Conservation (phyloP, 257 asterid species). For the Forsythia suspensa region DNA sequence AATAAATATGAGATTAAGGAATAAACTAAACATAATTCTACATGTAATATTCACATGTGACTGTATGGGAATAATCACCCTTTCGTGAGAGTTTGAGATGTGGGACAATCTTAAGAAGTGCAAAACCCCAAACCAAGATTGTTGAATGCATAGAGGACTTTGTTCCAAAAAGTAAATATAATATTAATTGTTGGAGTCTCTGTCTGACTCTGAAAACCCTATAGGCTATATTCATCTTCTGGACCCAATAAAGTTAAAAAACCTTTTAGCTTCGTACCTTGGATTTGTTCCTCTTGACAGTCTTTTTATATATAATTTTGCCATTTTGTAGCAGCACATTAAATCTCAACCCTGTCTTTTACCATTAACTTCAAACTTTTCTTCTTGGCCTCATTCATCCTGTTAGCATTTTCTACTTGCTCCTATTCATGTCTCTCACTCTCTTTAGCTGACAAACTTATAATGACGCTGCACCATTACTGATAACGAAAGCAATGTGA, state of each 20-base stretch:
- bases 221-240: slow-evolving; percentile 32
- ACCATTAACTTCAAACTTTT: slow-evolving; percentile 19
- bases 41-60: slow-evolving; percentile 21
- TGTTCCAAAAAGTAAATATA: neutral
- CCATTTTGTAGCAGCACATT: slow-evolving; percentile 23
- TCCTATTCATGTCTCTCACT: too few species aligned
- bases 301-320: slow-evolving; percentile 30
- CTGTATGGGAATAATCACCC: slow-evolving; percentile 16
- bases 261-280: slow-evolving; percentile 35
- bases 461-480: neutral
- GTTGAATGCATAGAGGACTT: slow-evolving; percentile 14
- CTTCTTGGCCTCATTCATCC: slow-evolving; percentile 23
- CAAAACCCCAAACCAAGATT: slow-evolving; percentile 21
- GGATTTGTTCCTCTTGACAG: slow-evolving; percentile 40
- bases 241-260: slow-evolving; percentile 31
- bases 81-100: slow-evolving; percentile 25
- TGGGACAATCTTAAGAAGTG: neutral
- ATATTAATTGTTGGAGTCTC: neutral
- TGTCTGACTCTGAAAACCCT: neutral
- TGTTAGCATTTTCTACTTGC: neutral
- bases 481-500: too few species aligned
- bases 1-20: neutral
- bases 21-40: neutral
- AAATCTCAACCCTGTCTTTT: slow-evolving; percentile 31
- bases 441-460: neutral